phyloP scores from a whole-genome alignment of 768 basidiomycete genomes.

The Punctularia strigosozonata region DNA sequence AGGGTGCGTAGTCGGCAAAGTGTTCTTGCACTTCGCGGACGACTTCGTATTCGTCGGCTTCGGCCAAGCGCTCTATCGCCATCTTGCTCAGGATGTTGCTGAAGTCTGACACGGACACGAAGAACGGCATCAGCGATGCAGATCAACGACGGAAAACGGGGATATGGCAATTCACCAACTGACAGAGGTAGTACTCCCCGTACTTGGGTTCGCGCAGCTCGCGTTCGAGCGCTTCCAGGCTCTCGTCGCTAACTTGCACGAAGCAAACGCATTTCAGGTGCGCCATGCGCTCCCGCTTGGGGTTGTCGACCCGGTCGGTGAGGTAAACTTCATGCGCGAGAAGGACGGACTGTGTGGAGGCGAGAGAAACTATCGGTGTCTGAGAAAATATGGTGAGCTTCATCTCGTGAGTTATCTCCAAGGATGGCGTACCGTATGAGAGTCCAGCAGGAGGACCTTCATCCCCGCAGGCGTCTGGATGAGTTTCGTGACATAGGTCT shows the following conservation, averaged over 20 bases:
- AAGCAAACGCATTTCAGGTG: slow-evolving; percentile 98
- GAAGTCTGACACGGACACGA: slow-evolving; percentile 51
- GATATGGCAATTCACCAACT: slow-evolving; percentile 57
- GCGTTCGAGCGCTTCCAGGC: slow-evolving; percentile 68
- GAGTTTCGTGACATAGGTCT: slow-evolving; percentile 86
- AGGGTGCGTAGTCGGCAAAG: slow-evolving; percentile 91
- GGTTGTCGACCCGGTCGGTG: slow-evolving; percentile 96
- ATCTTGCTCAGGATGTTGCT: slow-evolving; percentile 87
- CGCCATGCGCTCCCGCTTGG: slow-evolving; percentile 78
- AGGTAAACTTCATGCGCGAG: slow-evolving; percentile 95
- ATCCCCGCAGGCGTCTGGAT: slow-evolving; percentile 77
- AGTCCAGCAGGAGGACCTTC: slow-evolving; percentile 92
- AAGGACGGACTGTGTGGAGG: slow-evolving; percentile 87
- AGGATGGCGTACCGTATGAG: slow-evolving; percentile 66
- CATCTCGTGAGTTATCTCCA: slow-evolving; percentile 2
- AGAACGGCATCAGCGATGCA: slow-evolving; percentile 2
- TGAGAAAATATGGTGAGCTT: slow-evolving; percentile 21
- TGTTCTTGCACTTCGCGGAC: slow-evolving; percentile 98
- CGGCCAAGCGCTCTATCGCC: slow-evolving; percentile 85
- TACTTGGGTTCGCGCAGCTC: slow-evolving; percentile 89
- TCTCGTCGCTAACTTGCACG: slow-evolving; percentile 71
- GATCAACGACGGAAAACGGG: slow-evolving; percentile 2
- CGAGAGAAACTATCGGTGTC: slow-evolving; percentile 94
- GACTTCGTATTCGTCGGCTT: slow-evolving; percentile 92
- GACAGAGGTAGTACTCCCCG: slow-evolving; percentile 98